Base-by-base conservation (phyloP, 306 rosid genomes). In the Potentilla sterilis region DNA sequence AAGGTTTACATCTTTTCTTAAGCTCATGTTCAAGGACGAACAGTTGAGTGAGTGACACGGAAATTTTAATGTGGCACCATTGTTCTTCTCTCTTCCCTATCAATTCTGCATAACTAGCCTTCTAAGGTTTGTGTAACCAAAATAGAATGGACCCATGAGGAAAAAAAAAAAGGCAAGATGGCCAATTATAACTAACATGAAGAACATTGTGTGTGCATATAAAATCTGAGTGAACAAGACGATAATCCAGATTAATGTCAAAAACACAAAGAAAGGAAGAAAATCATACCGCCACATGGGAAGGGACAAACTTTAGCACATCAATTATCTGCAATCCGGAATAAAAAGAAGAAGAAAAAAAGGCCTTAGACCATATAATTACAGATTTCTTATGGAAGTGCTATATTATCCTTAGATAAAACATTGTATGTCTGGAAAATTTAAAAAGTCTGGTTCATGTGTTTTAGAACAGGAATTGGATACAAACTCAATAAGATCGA, bases 241-340 rank as follows among this genome's bases (percentile, higher is more conserved):
- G 62, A 15, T 11, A 41, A 57, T 28, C 22, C 40, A 41, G 46
- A 12, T 19, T 19, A 2, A 19, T n/a, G 70, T 48, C 34, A 4
- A 5, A 52, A 2, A 37, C 38, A 37, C 11, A 51, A 2, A 34
- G 32, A 63, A 24, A n/a, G 21, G 81, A 48, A 69, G 43, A 68
- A 51, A 85, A 6, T 28, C 88, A 70, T 90, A 94, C 98, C 96
- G 93, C 97, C 78, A 88, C 97, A 85, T 92, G 98, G 74, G 98
- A 90, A 85, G 98, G 98, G 68, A 83, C 57, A 71, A 92, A 84
- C 75, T 92, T 96, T 85, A 95, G 79, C 77, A 95, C 98, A 85
- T 95, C 97, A 85, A 95, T 82, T 79, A 95, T 85, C 98, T 94
- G 96, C 91, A 83, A 74, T 59, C 55, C 69, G 57, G 35, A 63